Conservation (phyloP, 2,329 filamentous ascomycete genomes). For the Dactylonectria estremocensis region DNA sequence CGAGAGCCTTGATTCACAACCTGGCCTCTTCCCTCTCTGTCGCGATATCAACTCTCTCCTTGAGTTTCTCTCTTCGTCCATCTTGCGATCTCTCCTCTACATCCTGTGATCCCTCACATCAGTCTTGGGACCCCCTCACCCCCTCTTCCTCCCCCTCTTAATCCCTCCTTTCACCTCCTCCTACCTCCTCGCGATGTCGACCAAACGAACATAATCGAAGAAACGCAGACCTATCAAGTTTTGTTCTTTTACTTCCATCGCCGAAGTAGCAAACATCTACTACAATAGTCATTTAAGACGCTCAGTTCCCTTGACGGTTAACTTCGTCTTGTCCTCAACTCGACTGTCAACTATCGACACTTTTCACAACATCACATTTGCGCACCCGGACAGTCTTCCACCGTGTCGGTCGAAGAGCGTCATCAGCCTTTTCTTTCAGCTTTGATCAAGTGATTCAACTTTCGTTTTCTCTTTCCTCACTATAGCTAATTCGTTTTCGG, state of each 20-base stretch:
- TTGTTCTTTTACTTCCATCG: not conserved
- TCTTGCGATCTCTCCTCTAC: no score
- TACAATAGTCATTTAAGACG: not conserved
- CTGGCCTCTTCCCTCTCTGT: not conserved
- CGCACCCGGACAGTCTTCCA: not conserved
- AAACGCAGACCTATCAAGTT: not conserved
- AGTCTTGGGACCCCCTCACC: no score
- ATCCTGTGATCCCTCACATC: no score
- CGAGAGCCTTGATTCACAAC: not conserved
- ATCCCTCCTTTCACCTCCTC: not conserved
- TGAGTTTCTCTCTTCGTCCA: no score
- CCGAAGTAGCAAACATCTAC: not conserved
- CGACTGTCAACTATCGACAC: not conserved
- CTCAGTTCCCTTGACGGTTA: not conserved
- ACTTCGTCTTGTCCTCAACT: not conserved
- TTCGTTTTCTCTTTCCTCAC: not conserved
- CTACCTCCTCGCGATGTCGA: no score
- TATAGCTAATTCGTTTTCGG: not conserved
- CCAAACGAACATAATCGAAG: not conserved
- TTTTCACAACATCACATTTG: not conserved
- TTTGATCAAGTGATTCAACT: not conserved
- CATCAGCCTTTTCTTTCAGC: not conserved
- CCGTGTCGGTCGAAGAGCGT: not conserved
- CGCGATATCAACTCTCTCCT: not conserved
- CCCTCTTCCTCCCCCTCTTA: not conserved